phyloP scores from a whole-genome alignment of 2,329 filamentous ascomycete species.

The Verticillium dahliae region DNA sequence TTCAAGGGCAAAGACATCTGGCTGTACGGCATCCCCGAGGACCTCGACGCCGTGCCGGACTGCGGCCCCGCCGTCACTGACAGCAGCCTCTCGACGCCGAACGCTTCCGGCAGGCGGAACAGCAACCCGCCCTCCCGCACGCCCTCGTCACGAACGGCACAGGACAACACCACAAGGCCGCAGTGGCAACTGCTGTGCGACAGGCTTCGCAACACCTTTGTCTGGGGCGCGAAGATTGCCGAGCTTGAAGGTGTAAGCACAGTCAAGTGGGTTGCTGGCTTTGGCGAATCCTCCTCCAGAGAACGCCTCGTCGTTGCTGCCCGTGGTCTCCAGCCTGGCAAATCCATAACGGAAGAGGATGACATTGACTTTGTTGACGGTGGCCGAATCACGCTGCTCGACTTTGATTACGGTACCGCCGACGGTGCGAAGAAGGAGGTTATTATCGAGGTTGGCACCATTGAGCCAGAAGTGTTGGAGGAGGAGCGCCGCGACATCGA shows the following conservation, averaged over 20 bases:
- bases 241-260: slow-evolving; percentile 60
- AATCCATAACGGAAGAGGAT: slow-evolving; percentile 59
- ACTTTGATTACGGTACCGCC: slow-evolving; percentile 59
- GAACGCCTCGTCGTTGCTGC: slow-evolving; percentile 65
- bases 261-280: slow-evolving; percentile 64
- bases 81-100: slow-evolving; percentile 14
- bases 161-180: slow-evolving; percentile 32
- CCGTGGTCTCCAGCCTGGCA: slow-evolving; percentile 56
- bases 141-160: slow-evolving; percentile 23
- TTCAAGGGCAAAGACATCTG: slow-evolving; percentile 69
- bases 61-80: slow-evolving; percentile 20
- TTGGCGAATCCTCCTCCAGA: slow-evolving; percentile 37
- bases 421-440: slow-evolving; percentile 53
- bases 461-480: slow-evolving; percentile 61
- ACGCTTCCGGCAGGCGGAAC: slow-evolving; percentile 26
- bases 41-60: slow-evolving; percentile 57
- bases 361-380: slow-evolving; percentile 72
- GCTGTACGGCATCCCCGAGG: slow-evolving; percentile 72
- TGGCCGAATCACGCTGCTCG: slow-evolving; percentile 64
- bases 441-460: slow-evolving; percentile 68
- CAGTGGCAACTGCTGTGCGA: slow-evolving; percentile 67
- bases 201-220: slow-evolving; percentile 62
- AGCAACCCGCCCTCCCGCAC: slow-evolving; percentile 35
- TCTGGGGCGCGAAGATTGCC: slow-evolving; percentile 59
- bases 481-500: slow-evolving; percentile 71